Evolutionary conservation across 257 asterid species (phyloP).

Genomic region (Petunia secreta): DNA sequence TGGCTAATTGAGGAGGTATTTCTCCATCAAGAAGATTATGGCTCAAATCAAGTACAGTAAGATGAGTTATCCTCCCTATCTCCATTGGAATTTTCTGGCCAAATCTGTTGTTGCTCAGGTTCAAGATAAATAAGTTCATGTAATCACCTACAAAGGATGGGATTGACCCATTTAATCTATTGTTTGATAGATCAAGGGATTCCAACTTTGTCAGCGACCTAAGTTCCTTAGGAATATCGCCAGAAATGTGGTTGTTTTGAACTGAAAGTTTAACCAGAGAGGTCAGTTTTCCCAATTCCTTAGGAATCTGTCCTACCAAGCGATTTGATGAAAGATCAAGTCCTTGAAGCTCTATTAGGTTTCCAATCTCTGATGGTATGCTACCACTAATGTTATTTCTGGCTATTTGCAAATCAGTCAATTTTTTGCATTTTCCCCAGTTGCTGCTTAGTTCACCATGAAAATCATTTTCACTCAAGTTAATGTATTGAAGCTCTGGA

Average conservation of each 20-base stretch:
- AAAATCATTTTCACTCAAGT: constrained; percentile 3
- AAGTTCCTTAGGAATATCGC: neutral
- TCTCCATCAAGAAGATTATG: neutral
- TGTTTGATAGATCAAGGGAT: neutral
- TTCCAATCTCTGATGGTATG: constrained; percentile 31
- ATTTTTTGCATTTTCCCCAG: constrained; percentile 2
- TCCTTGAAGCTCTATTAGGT: neutral
- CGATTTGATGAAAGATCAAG: neutral
- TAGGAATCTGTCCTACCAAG: constrained; percentile 24
- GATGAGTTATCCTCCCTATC: neutral
- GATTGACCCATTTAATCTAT: constrained; percentile 1
- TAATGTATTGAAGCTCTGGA: neutral
- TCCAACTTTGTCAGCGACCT: neutral
- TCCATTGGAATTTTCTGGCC: neutral
- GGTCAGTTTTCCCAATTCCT: constrained; percentile 16
- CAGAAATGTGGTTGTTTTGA: constrained; percentile 23
- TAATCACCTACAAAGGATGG: neutral
- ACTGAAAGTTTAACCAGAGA: neutral
- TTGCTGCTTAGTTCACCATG: constrained; percentile 26
- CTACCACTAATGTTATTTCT: neutral
- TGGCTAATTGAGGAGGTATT: neutral
- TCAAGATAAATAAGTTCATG: neutral
- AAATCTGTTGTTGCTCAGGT: constrained; percentile 17
- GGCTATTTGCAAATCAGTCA: neutral
- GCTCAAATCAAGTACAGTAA: neutral